Percentiles rank a stretch among this genome's conserved stretches.
Evolutionary conservation across 371 early-diverging fungal species (phyloP).

Genomic region (Saksenaea oblongispora): DNA sequence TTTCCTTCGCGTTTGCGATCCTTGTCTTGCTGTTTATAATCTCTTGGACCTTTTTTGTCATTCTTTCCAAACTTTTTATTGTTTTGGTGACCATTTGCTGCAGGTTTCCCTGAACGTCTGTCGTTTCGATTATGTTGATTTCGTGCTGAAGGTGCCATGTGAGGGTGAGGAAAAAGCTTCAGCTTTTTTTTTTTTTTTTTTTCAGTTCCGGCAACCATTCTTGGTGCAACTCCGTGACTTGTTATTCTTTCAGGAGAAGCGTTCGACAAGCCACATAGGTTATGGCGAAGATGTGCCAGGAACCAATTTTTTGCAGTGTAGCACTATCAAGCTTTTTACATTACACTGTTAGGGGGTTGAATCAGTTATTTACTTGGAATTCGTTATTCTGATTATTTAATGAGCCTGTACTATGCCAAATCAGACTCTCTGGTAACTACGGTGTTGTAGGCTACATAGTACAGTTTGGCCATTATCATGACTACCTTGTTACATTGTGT

Average conservation of each 20-base stretch:
- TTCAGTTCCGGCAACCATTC: neutral
- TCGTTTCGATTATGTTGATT: neutral
- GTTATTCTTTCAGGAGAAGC: neutral
- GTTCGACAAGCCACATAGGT: neutral
- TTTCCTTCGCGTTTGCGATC: neutral
- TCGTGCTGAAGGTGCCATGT: neutral
- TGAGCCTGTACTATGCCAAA: no score
- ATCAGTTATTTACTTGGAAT: no score
- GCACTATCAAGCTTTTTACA: neutral
- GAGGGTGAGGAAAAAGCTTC: neutral
- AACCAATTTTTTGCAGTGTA: no score
- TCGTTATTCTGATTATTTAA: no score
- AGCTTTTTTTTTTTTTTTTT: neutral
- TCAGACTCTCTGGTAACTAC: no score
- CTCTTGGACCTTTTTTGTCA: neutral
- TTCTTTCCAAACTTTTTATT: neutral
- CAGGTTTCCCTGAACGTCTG: neutral
- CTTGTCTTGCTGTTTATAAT: neutral
- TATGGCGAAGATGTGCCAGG: neutral
- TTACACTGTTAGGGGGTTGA: no score
- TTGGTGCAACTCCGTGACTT: neutral
- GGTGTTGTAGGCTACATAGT: no score
- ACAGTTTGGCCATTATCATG: no score
- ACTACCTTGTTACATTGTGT: no score
- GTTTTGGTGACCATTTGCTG: neutral